Evolutionary conservation across 352 stramenopile genomes (phyloP), one percentile per base, ranked within the genome.

Genomic region (Globisporangium recalcitrans): DNA sequence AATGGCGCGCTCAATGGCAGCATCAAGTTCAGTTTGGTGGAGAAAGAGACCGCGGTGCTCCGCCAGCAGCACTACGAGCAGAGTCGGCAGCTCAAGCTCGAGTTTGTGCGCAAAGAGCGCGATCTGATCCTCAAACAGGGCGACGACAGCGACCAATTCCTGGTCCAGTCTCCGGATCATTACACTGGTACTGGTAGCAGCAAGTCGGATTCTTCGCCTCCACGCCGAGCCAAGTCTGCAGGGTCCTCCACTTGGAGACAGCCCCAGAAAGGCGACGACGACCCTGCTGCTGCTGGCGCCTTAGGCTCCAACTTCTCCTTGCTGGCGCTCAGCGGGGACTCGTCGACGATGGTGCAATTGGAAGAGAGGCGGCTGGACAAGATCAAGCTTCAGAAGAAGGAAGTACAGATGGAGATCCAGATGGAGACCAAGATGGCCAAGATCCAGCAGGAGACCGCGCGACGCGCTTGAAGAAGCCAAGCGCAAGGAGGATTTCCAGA

Each of bases 61-160:
- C 84, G 84, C 10, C 85, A 84, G 27, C 71, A 89, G 60, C 84
- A 81, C 58, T 91, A 88, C 67, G 82, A 93, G 60, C 73, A 85
- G 56, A 69, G 74, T 2, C 80, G 84, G 9, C 75, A 87, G 38
- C 55, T 69, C n/a, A 91, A 89, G 49, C 58, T 93, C 4, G 75
- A 86, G 19, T 70, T 68, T 21, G 71, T 93, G 26, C 68, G 71
- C n/a, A 58, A 56, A 27, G 84, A 93, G 48, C 69, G 80, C 4
- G 78, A 88, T 26, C 2, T 58, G 44, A 34, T 74, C 71, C 14
- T 64, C 10, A 58, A 19, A 19, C 26, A 52, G 13, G 32, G 21
- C 27, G 53, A 54, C 60, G 68, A 16, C 27, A 69, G 32, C 54
- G 14, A 6, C 16, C 13, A 22, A 21, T 32, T 32, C 19, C 10